Evolutionary conservation across 2,329 filamentous ascomycete species (phyloP).

Genomic region (Fusarium poae): DNA sequence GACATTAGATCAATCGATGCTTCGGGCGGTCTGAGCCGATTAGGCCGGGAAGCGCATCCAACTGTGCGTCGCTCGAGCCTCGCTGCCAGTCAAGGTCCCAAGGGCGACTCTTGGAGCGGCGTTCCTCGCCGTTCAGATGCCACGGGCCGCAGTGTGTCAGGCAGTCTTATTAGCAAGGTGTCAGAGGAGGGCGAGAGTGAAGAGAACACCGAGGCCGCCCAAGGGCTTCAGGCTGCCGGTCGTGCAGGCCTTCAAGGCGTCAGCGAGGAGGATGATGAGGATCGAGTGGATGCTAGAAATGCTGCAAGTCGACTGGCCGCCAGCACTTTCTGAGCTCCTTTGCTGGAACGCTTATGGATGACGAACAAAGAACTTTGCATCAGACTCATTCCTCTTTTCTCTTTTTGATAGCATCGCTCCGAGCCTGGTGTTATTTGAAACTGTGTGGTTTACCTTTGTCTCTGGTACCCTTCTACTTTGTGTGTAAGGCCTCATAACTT

Average conservation of each 20-base stretch:
- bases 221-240: constrained; percentile 55
- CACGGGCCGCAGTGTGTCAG: constrained; percentile 81
- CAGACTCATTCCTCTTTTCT: constrained; percentile 40
- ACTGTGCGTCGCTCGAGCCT: constrained; percentile 78
- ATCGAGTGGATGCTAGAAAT: constrained; percentile 94
- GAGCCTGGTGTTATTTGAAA: constrained; percentile 44
- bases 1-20: constrained; percentile 94
- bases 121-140: constrained; percentile 86
- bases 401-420: constrained; percentile 46
- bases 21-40: constrained; percentile 87
- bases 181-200: constrained; percentile 71
- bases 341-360: constrained; percentile 28
- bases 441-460: constrained; percentile 29
- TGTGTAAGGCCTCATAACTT: constrained; percentile 16
- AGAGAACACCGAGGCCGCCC: constrained; percentile 56
- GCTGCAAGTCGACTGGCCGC: constrained; percentile 93
- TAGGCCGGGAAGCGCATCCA: constrained; percentile 91
- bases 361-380: constrained; percentile 32
- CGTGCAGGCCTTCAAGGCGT: constrained; percentile 68
- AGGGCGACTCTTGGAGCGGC: constrained; percentile 98
- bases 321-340: constrained; percentile 80
- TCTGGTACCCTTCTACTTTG: constrained; percentile 4
- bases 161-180: constrained; percentile 74
- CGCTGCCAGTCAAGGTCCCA: constrained; percentile 91
- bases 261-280: constrained; percentile 88